Evolutionary conservation across 768 basidiomycete species (phyloP).

Genomic region (Trametes villosa): DNA sequence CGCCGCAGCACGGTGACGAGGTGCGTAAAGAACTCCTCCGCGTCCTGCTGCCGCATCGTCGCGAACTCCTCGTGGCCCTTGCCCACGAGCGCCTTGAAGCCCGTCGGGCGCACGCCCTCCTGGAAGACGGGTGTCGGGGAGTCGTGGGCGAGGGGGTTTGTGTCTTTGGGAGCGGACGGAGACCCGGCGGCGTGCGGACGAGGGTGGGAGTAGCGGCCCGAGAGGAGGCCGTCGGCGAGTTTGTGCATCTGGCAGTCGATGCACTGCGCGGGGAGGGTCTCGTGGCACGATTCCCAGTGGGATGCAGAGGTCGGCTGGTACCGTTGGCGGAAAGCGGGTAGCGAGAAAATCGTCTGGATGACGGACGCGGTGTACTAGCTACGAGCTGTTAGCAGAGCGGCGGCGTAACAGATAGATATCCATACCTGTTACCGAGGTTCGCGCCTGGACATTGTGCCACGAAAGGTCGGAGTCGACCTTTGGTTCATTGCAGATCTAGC

Average conservation of each 20-base stretch:
- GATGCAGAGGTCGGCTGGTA: conserved; percentile 56
- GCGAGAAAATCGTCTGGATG: conserved; percentile 82
- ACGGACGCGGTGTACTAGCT: conserved; percentile 99
- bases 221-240: conserved; percentile 88
- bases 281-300: conserved; percentile 68
- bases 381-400: background rate
- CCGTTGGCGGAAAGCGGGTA: conserved; percentile 74
- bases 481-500: no score
- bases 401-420: no score
- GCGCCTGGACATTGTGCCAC: no score
- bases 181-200: conserved; percentile 40
- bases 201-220: conserved; percentile 85
- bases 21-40: conserved; percentile 91
- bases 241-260: conserved; percentile 97
- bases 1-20: conserved; percentile 74
- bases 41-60: conserved; percentile 97
- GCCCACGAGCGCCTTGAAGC: conserved; percentile 89
- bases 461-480: no score
- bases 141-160: conserved; percentile 42
- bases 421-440: no score
- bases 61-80: conserved; percentile 93
- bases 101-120: conserved; percentile 77
- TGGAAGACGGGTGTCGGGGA: conserved; percentile 67
- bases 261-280: conserved; percentile 76
- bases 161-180: conserved; percentile 25